Conservation (phyloP, 768 basidiomycete genomes). For the Podaxis mareebaensis region DNA sequence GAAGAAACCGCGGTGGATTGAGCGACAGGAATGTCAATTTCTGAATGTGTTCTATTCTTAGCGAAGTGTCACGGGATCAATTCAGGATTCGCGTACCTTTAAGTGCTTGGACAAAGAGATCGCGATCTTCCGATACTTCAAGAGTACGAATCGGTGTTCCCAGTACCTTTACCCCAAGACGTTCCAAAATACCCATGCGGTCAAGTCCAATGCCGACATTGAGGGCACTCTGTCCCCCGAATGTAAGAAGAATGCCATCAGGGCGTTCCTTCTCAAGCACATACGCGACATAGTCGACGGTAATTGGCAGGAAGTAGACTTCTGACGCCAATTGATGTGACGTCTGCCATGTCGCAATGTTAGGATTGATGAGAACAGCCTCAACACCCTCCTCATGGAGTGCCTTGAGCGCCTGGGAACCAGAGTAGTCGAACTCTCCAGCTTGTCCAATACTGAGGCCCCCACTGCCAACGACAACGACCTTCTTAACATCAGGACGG, state of each 20-base stretch:
- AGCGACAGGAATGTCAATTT: conserved; percentile 96
- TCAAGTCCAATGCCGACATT: conserved; percentile 98
- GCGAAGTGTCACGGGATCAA: conserved; percentile 1
- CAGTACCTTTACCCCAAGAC: conserved; percentile 89
- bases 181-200: conserved; percentile 93
- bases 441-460: conserved; percentile 98
- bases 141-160: conserved; percentile 95
- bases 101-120: conserved; percentile 93
- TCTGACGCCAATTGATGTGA: conserved; percentile 96
- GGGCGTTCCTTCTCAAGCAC: conserved; percentile 98
- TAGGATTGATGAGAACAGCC: conserved; percentile 96
- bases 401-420: conserved; percentile 98
- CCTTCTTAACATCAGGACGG: conserved; percentile 90
- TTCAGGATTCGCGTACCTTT: conserved; percentile 62
- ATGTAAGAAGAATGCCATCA: conserved; percentile 95
- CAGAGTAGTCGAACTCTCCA: conserved; percentile 99
- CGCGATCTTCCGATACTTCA: conserved; percentile 95
- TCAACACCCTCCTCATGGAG: conserved; percentile 93
- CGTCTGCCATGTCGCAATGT: conserved; percentile 99
- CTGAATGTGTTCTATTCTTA: conserved; percentile 41
- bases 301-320: conserved; percentile 97
- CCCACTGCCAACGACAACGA: conserved; percentile 94
- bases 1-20: conserved; percentile 96
- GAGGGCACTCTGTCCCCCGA: conserved; percentile 96
- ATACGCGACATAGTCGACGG: conserved; percentile 96